A percentile compares a stretch with the other conserved stretches of the same genome.
phyloP scores from a whole-genome alignment of 352 stramenopile genomes.

The Phytophthora idaei region DNA sequence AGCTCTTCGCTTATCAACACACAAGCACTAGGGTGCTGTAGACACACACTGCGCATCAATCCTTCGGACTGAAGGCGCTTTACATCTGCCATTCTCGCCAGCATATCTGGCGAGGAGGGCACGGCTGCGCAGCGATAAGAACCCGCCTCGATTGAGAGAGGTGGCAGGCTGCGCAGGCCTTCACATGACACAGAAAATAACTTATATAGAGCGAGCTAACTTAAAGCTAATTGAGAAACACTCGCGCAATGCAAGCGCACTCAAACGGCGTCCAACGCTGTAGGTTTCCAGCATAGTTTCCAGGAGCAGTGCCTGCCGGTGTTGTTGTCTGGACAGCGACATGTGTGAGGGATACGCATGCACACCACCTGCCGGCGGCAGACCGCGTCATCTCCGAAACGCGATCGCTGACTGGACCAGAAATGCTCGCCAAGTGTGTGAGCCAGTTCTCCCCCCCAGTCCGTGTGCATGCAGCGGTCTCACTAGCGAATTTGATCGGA shows the following conservation, averaged over 20 bases:
- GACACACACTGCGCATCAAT: constrained; percentile 19
- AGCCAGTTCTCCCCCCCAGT: constrained; percentile 11
- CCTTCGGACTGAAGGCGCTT: constrained; percentile 11
- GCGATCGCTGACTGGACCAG: constrained; percentile 26
- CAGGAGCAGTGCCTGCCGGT: no score
- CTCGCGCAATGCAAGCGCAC: constrained; percentile 11
- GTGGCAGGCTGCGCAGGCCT: constrained; percentile 18
- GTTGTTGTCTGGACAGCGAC: constrained; percentile 20
- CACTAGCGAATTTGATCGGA: constrained; percentile 35
- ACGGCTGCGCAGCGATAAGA: constrained; percentile 10
- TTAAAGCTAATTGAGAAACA: constrained; percentile 24
- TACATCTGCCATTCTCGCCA: constrained; percentile 25
- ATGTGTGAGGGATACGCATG: constrained; percentile 28
- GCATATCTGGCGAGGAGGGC: constrained; percentile 12
- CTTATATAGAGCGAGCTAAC: constrained; percentile 28
- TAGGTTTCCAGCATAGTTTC: no score
- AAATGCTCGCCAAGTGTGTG: constrained; percentile 13
- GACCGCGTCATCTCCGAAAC: constrained; percentile 17
- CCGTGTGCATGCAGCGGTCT: constrained; percentile 15
- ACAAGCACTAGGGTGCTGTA: constrained; percentile 11
- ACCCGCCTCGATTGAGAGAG: constrained; percentile 32
- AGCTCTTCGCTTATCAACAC: constrained; percentile 18
- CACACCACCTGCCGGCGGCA: constrained; percentile 8
- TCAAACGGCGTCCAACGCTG: neutral
- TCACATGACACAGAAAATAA: constrained; percentile 21